Evolutionary conservation across 352 stramenopile genomes (phyloP).

Genomic region (Pilasporangium apinafurcum): DNA sequence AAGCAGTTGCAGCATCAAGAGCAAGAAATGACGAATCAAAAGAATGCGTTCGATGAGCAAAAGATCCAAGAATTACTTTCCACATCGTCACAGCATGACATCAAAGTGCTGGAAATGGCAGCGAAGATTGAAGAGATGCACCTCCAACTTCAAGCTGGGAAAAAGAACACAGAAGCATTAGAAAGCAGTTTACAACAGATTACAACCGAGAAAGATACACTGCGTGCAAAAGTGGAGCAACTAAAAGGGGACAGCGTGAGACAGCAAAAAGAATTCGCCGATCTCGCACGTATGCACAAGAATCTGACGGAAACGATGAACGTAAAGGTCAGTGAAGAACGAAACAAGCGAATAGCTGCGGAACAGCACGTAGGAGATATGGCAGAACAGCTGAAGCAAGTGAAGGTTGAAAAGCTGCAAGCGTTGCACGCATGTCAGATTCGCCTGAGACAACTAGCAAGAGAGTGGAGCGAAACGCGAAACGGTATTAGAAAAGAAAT

Average conservation of each 20-base stretch:
- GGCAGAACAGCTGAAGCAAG: constrained; percentile 14
- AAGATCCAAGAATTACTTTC: constrained; percentile 13
- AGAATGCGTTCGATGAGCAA: constrained; percentile 10
- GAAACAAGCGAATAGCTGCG: constrained; percentile 8
- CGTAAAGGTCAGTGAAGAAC: constrained; percentile 24
- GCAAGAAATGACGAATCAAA: constrained; percentile 17
- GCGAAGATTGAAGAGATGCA: constrained; percentile 12
- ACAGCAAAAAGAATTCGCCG: constrained; percentile 54
- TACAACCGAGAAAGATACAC: too few species aligned
- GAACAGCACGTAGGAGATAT: constrained; percentile 19
- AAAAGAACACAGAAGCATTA: neutral
- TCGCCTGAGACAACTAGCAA: constrained; percentile 18
- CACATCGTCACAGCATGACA: constrained; percentile 20
- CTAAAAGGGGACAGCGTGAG: constrained; percentile 27
- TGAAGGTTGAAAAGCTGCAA: constrained; percentile 17
- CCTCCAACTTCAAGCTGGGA: neutral
- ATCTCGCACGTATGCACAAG: constrained; percentile 63
- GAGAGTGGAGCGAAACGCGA: constrained; percentile 23
- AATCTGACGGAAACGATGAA: constrained; percentile 51
- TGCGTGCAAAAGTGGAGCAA: too few species aligned
- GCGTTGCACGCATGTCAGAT: constrained; percentile 18
- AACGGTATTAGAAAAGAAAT: constrained; percentile 24
- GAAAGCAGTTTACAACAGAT: constrained; percentile 3
- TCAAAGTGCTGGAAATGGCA: constrained; percentile 17
- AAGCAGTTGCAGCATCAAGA: constrained; percentile 16